phyloP scores from a whole-genome alignment of 352 stramenopile species.

The Globisporangium carolinianum region DNA sequence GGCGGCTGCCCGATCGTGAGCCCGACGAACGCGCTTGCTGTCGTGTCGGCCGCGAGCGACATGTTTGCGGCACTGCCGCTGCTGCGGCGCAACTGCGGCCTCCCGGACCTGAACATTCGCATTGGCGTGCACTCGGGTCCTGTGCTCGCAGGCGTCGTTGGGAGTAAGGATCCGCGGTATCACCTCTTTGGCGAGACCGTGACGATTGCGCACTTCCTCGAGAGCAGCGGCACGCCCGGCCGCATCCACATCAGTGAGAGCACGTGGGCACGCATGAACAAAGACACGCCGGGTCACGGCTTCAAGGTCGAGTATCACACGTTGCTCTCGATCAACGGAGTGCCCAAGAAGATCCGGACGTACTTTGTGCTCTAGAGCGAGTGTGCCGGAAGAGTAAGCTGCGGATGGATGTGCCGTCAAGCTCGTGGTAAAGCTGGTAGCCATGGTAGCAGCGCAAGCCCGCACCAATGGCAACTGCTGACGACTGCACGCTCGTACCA shows the following conservation, averaged over 20 bases:
- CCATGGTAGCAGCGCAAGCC: no score
- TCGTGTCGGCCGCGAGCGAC: conserved; percentile 68
- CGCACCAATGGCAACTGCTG: no score
- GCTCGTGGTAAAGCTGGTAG: no score
- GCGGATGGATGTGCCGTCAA: no score
- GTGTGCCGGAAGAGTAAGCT: no score
- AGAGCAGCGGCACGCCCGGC: conserved; percentile 67
- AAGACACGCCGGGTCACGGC: conserved; percentile 63
- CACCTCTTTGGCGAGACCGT: conserved; percentile 84
- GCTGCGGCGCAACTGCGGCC: conserved; percentile 62
- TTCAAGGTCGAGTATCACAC: conserved; percentile 86
- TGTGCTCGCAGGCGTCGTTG: conserved; percentile 79
- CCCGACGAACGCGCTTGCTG: conserved; percentile 55
- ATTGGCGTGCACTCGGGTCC: conserved; percentile 83
- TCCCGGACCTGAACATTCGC: conserved; percentile 78
- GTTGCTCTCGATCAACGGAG: conserved; percentile 65
- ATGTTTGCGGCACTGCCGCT: conserved; percentile 61
- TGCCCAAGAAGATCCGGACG: conserved; percentile 70
- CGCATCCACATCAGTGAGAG: conserved; percentile 80
- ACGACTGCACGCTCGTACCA: no score
- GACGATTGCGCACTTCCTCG: conserved; percentile 76
- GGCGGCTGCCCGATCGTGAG: conserved; percentile 58
- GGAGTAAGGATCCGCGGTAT: conserved; percentile 76
- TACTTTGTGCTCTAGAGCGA: conserved; percentile 58
- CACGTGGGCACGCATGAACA: conserved; percentile 79